phyloP scores from a whole-genome alignment of 257 asterid genomes.

The Rauvolfia tetraphylla region DNA sequence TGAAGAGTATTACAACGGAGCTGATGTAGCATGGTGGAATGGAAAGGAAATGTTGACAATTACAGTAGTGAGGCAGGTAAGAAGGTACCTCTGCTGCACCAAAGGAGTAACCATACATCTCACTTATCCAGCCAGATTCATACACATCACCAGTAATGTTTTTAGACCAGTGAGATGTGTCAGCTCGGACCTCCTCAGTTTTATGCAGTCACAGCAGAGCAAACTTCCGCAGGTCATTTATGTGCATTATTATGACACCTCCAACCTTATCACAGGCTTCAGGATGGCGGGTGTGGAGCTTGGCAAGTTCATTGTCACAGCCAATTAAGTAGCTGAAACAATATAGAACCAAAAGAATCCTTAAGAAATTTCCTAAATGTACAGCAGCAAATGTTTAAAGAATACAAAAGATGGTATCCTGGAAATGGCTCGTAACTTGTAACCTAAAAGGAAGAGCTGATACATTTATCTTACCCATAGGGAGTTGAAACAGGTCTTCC shows the following conservation, averaged over 20 bases:
- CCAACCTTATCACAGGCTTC: conserved; percentile 91
- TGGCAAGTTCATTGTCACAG: conserved; percentile 90
- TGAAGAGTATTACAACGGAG: background rate
- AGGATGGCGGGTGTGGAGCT: conserved; percentile 84
- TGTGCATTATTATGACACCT: conserved; percentile 91
- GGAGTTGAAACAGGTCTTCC: conserved; percentile 92
- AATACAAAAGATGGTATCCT: background rate
- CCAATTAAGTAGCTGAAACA: conserved; percentile 79
- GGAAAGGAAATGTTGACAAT: background rate
- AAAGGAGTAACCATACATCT: conserved; percentile 98
- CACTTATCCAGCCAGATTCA: conserved; percentile 98
- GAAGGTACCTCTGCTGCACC: conserved; percentile 93
- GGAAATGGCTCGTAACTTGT: background rate
- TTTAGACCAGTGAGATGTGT: conserved; percentile 80
- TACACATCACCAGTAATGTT: conserved; percentile 86
- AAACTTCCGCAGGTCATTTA: conserved; percentile 66
- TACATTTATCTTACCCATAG: conserved; percentile 57
- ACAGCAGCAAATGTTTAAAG: background rate
- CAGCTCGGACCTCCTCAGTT: conserved; percentile 94
- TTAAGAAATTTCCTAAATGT: background rate
- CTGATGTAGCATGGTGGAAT: background rate
- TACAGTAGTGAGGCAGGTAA: background rate
- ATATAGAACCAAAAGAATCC: conserved; percentile 1
- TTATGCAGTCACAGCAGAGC: conserved; percentile 89
- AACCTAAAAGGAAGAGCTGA: conserved; percentile 6